Evolutionary conservation across 805 yeast genomes (phyloP).

Genomic region (Jamesozyma lodderae): DNA sequence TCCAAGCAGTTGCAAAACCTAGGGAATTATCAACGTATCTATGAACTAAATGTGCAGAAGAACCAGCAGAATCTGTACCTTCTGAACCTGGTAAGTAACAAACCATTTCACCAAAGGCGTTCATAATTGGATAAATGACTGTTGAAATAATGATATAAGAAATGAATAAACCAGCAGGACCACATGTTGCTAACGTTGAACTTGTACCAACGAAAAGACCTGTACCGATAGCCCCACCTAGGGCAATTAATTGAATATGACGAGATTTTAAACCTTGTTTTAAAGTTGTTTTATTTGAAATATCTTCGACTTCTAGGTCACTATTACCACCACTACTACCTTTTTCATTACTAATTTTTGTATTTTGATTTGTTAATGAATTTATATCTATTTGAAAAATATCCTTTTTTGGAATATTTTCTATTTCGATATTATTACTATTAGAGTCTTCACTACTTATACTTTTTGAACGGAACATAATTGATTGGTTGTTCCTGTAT

Average conservation of each 20-base stretch:
- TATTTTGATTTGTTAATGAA: background rate
- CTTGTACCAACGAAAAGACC: constrained; percentile 76
- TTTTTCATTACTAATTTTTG: background rate
- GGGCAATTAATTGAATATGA: constrained; percentile 73
- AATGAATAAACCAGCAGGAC: constrained; percentile 60
- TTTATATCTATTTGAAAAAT: background rate
- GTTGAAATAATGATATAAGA: constrained; percentile 56
- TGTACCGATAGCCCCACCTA: constrained; percentile 79
- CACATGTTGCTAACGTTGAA: constrained; percentile 50
- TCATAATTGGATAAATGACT: constrained; percentile 58
- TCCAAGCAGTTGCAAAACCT: constrained; percentile 58
- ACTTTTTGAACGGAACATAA: too few species aligned
- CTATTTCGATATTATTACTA: too few species aligned
- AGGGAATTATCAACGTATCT: constrained; percentile 51
- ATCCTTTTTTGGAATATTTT: background rate
- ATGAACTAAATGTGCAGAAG: constrained; percentile 49
- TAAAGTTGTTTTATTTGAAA: constrained; percentile 2
- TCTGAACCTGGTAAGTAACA: constrained; percentile 41
- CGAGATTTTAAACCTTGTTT: constrained; percentile 38
- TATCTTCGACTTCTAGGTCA: background rate
- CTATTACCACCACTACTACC: background rate
- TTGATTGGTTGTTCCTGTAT: too few species aligned
- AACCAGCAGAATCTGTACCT: constrained; percentile 43
- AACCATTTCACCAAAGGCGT: constrained; percentile 59
- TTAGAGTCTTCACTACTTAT: too few species aligned